Base-by-base conservation (phyloP, 2,329 filamentous ascomycete genomes). In the Ceratocystis ficicola region DNA sequence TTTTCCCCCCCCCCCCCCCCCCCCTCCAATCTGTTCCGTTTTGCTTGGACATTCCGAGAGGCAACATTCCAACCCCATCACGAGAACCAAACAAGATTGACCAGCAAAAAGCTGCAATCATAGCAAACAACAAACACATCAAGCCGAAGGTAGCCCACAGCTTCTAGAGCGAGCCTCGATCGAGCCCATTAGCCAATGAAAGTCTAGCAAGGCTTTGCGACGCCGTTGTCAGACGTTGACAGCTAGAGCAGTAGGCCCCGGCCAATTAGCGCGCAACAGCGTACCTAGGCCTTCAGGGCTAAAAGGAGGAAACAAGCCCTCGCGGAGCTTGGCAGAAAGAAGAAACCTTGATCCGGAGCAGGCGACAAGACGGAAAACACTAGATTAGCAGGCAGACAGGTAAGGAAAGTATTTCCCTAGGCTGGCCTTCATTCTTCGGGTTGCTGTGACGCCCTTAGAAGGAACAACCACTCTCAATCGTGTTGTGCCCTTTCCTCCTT, bases 371-470 rank as follows among this genome's bases (percentile, higher is more conserved):
- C 20, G 48, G 20, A 12, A 22, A 25, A 22, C 48, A 12, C 20
- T 1, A 52, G n/a, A 52, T 10, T 8, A 52, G 20, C 3, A 52
- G 25, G 17, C 10, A 28, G 10, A 28, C 4, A 22, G 46, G 8
- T 6, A 17, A 57, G 30, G 22, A 57, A 57, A 30, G 28, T 6
- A n/a, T 59, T 36, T 59, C 25, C 36, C 12, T 41, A 15, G 12
- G 30, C 28, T 59, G 7, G 30, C 17, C 55, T 59, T 36, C 55
- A 59, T 59, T 59, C 55, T 59, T 59, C 32, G 55, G 15, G 15
- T 3, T 17, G 28, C 36, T 5, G 36, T 41, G 36, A 12, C 55
- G 28, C 55, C 55, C 55, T 59, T 59, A 12, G 7, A 20, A n/a
- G 32, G 28, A 30, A 59, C 22, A 22, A 10, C 28, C 28, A 36